Evolutionary conservation across 805 yeast genomes (phyloP).

Genomic region (Candida oleophila): DNA sequence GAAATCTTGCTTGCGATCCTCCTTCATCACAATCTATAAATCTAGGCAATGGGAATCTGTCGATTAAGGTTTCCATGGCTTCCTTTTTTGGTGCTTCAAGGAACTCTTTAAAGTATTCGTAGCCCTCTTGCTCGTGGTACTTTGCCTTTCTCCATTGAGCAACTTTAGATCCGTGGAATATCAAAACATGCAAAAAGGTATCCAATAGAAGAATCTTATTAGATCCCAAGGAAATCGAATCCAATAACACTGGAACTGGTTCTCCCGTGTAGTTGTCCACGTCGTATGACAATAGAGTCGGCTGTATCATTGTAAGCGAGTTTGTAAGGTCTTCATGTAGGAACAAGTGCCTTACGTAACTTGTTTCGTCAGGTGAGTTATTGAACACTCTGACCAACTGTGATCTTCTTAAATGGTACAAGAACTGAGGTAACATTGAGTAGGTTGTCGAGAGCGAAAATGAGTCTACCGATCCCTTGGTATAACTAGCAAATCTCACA

Average conservation of each 20-base stretch:
- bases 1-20: conserved; percentile 72
- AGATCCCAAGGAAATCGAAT: conserved; percentile 60
- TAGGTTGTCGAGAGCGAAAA: conserved; percentile 50
- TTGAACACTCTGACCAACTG: conserved; percentile 65
- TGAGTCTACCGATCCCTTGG: conserved; percentile 45
- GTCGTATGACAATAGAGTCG: conserved; percentile 60
- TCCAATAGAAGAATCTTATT: conserved; percentile 58
- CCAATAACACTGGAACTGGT: conserved; percentile 63
- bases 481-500: conserved; percentile 40
- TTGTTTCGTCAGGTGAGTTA: conserved; percentile 72
- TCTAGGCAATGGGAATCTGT: conserved; percentile 70
- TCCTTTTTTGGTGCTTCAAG: conserved; percentile 62
- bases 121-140: conserved; percentile 61
- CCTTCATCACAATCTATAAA: conserved; percentile 75
- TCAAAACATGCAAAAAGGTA: conserved; percentile 67
- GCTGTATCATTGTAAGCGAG: conserved; percentile 67
- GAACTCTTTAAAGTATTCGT: conserved; percentile 56
- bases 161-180: conserved; percentile 63
- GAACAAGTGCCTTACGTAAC: conserved; percentile 61
- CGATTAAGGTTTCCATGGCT: conserved; percentile 63
- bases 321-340: conserved; percentile 60
- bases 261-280: conserved; percentile 45
- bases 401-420: conserved; percentile 66
- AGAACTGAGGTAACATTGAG: conserved; percentile 62
- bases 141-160: conserved; percentile 68